Evolutionary conservation across 2,329 filamentous ascomycete species (phyloP), one percentile per base, ranked within the genome.

Genomic region (Phialophora chinensis): DNA sequence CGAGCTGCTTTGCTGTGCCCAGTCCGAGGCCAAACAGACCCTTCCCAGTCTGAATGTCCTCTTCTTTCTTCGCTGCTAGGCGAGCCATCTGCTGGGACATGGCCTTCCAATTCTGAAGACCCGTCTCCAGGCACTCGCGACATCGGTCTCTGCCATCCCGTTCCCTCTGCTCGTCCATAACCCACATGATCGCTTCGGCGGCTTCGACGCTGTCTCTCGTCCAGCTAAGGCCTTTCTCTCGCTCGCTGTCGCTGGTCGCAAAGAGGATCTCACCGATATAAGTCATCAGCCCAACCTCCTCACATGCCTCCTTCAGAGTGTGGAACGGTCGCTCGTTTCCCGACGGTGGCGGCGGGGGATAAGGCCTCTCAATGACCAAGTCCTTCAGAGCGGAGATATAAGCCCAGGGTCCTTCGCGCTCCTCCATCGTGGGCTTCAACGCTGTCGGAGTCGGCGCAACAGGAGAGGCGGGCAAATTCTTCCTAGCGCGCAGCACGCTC

Each of bases 241-340:
- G 81, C 49, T 72, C 70, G 20, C 77, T 81, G 20, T 82, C 79
- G n/a, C 86, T 84, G 4, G 86, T 86, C 0, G 91, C 87, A 77
- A 91, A 97, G 35, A 98, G 85, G 60, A 98, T 96, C 80, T 98
- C 94, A 66, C 94, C 94, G 69, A 98, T 94, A 78, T 97, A 95
- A 27, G 93, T 85, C 83, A 92, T 93, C 14, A 97, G 80, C 0
- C 88, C 92, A 2, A 93, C 92, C 78, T 97, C 93, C 71, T 95
- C 90, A 77, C 93, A 97, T 44, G 86, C 85, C 70, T 91, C 87
- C 31, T 84, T 82, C 10, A 87, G 75, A 63, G 86, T 86, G 55
- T 91, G 89, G 64, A 84, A 79, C 0, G 93, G 87, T 0, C 89
- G 84, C 2, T 86, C 79, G 55, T 90, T 86, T 62, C 93, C 93